phyloP scores from a whole-genome alignment of 2,329 filamentous ascomycete species.

The Dothidotthia symphoricarpi region DNA sequence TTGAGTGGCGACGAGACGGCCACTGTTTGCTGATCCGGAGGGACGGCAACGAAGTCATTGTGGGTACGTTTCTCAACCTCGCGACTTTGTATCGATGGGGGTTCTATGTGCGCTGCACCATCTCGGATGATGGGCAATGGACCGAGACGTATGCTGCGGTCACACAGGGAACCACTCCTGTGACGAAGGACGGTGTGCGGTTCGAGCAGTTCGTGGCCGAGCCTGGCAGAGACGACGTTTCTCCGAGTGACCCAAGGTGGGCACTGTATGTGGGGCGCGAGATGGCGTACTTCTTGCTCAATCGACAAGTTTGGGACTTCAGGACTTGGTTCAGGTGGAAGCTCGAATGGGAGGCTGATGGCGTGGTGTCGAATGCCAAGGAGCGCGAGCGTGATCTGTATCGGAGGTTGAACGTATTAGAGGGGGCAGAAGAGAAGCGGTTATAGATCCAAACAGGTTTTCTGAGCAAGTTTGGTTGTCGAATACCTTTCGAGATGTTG shows the following conservation, averaged over 20 bases:
- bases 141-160: conserved; percentile 11
- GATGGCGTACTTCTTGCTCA: conserved; percentile 7
- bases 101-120: conserved; percentile 10
- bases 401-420: neutral
- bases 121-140: conserved; percentile 10
- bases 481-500: too few relatives aligned
- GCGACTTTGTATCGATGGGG: conserved; percentile 14
- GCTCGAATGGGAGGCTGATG: conserved; percentile 12
- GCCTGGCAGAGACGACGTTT: neutral
- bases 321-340: conserved; percentile 7
- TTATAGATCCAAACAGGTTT: too few relatives aligned
- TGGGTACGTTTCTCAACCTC: conserved; percentile 15
- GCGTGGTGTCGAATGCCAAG: conserved; percentile 9
- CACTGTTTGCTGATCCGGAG: conserved; percentile 16
- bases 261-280: conserved; percentile 10
- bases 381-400: conserved; percentile 5
- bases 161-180: conserved; percentile 6
- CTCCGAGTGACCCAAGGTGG: conserved; percentile 8
- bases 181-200: conserved; percentile 6
- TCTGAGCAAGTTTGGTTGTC: too few relatives aligned
- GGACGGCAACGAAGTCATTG: conserved; percentile 9
- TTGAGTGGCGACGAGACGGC: conserved; percentile 17
- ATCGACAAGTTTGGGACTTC: conserved; percentile 12
- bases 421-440: neutral
- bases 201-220: conserved; percentile 10